A percentile compares a stretch with the other conserved stretches of the same genome.
phyloP scores from a whole-genome alignment of 176 grass and related monocot species.

The Zoysia pacifica region DNA sequence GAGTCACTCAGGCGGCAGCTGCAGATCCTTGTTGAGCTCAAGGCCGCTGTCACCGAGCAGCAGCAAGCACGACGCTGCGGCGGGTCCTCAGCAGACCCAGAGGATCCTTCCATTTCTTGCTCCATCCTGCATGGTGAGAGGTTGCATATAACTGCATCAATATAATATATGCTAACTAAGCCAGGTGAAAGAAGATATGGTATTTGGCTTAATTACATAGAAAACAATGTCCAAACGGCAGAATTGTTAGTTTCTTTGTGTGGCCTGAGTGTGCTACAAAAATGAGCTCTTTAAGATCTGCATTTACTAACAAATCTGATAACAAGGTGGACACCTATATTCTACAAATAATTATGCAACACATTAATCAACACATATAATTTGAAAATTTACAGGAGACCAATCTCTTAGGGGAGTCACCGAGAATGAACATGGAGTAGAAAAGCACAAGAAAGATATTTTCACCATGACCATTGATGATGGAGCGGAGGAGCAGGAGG shows the following conservation, averaged over 20 bases:
- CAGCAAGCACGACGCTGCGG: conserved; percentile 23
- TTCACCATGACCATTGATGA: conserved; percentile 29
- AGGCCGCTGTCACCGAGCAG: conserved; percentile 65
- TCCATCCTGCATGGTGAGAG: conserved; percentile 76
- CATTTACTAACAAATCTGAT: not conserved
- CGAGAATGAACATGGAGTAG: conserved; percentile 56
- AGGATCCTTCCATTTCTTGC: conserved; percentile 78
- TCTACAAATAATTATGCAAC: not conserved
- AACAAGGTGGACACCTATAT: not conserved
- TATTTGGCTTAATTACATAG: conserved; percentile 2
- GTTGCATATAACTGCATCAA: not conserved
- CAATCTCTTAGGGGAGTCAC: conserved; percentile 42
- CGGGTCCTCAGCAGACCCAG: conserved; percentile 25
- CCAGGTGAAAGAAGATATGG: not conserved
- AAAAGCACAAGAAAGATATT: conserved; percentile 41
- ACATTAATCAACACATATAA: not conserved
- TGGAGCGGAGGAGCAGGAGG: conserved; percentile 43
- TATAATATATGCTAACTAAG: conserved; percentile 19
- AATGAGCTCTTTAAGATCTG: not conserved
- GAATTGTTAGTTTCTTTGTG: not conserved
- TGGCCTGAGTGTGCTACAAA: not conserved
- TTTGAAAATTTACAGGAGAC: conserved; percentile 55
- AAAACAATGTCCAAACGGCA: not conserved
- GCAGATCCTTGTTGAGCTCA: conserved; percentile 82
- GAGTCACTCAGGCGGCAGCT: conserved; percentile 82